These are phyloP conservation scores for Metschnikowia dekortorum DNA, from an alignment of 805 yeast species.

Conservation along the genomic window DNA sequence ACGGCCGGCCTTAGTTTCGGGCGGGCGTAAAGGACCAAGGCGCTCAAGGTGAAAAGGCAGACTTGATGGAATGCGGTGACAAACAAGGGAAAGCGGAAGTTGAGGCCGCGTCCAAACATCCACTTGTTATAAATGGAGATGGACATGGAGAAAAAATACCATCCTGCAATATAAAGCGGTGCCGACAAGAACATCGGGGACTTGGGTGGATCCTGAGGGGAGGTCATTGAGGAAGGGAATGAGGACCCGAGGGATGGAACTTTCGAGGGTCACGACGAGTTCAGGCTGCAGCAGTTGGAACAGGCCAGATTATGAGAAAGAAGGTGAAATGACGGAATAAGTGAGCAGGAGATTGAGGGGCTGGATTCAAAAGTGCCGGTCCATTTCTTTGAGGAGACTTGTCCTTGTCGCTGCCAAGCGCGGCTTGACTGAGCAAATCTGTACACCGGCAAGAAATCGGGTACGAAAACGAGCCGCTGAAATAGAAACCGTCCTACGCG, in stretches of 20 bases:
- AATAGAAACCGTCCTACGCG: too few relatives aligned
- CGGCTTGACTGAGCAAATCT: too few relatives aligned
- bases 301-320: too few relatives aligned
- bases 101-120: constrained; percentile 87
- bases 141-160: constrained; percentile 68
- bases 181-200: constrained; percentile 10
- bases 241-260: neutral
- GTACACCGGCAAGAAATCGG: too few relatives aligned
- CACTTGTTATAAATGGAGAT: constrained; percentile 87
- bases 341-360: too few relatives aligned
- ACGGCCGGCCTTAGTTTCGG: constrained; percentile 47
- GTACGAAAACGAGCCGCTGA: too few relatives aligned
- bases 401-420: too few relatives aligned
- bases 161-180: constrained; percentile 42
- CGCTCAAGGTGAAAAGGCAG: constrained; percentile 54
- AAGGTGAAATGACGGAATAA: too few relatives aligned
- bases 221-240: neutral
- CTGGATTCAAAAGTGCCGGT: too few relatives aligned
- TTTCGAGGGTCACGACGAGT: too few relatives aligned
- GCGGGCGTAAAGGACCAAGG: constrained; percentile 37
- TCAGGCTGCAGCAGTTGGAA: too few relatives aligned
- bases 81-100: constrained; percentile 78
- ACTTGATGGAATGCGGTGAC: constrained; percentile 85
- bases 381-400: too few relatives aligned
- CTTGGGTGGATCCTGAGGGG: constrained; percentile 1